Evolutionary conservation across 2,329 filamentous ascomycete species (phyloP).

Genomic region (Alternaria novae-zelandiae): DNA sequence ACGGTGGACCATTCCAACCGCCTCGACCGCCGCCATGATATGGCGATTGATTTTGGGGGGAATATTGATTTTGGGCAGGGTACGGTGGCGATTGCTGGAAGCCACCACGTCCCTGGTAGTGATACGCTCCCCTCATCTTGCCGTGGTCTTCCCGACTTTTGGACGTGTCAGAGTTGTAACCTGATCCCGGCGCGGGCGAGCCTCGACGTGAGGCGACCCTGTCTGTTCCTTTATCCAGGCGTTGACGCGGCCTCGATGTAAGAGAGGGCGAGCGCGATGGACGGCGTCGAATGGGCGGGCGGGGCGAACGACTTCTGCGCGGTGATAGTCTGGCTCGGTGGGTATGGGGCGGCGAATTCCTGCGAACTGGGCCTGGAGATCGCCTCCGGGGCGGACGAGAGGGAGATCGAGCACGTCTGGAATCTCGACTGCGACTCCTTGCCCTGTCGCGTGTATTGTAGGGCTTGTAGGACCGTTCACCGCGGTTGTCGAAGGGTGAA

Average conservation of each 20-base stretch:
- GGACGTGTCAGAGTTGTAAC: conserved; percentile 39
- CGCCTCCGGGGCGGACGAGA: conserved; percentile 40
- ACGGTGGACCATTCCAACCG: conserved; percentile 57
- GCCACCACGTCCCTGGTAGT: conserved; percentile 46
- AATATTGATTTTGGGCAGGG: conserved; percentile 63
- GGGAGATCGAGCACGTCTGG: conserved; percentile 38
- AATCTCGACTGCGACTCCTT: conserved; percentile 35
- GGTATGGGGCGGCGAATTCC: conserved; percentile 29
- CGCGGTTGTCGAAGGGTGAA: conserved; percentile 30
- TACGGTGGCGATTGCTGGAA: conserved; percentile 67
- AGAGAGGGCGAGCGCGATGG: conserved; percentile 40
- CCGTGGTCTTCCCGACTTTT: conserved; percentile 33
- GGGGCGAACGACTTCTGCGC: conserved; percentile 34
- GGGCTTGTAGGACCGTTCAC: conserved; percentile 28
- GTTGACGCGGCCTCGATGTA: conserved; percentile 17
- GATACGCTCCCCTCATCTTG: conserved; percentile 47
- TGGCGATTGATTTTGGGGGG: conserved; percentile 67
- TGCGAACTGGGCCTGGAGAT: conserved; percentile 34
- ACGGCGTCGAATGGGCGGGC: conserved; percentile 29
- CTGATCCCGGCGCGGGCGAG: conserved; percentile 38
- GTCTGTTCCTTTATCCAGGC: conserved; percentile 27
- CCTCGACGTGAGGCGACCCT: conserved; percentile 28
- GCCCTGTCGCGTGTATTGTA: conserved; percentile 24
- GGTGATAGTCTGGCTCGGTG: conserved; percentile 26
- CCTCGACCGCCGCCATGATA: conserved; percentile 62